Base-by-base conservation (phyloP, 202 grass and related monocot species). In the Musa balbisiana region DNA sequence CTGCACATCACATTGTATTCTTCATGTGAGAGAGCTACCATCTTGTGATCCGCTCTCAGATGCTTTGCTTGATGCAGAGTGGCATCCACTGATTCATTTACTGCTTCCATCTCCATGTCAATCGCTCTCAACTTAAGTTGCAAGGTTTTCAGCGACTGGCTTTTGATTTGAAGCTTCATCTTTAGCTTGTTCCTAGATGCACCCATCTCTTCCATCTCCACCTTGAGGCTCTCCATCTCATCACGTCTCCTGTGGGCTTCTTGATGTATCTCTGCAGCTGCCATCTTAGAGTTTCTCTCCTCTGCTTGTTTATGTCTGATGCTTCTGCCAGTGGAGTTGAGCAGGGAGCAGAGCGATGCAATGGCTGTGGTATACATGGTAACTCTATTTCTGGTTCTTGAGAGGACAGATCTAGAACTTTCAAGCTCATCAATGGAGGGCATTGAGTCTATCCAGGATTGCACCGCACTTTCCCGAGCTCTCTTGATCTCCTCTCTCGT, bases 391-490 rank as follows among this genome's bases (percentile, higher is more conserved):
- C 76, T 83, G 64, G 83, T 78, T 20, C 69, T 76, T 51, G 83
- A 75, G 10, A 85, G 70, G 14, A 82, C 64, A 49, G 52, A 63
- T 8, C 78, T 74, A 60, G 87, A 83, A 27, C 60, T 49, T 49
- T 81, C 80, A 2, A 87, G 83, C 83, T 85, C 85, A 33, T 87
- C 83, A 11, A 27, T 65, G 33, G 68, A 68, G 49, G 70, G 80
- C 69, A 83, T 81, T 69, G 74, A 67, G 17, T 53, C 70, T 14
- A 76, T 52, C 79, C 79, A 82, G 54, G 79, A 75, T 27, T 79
- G 77, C 56, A 75, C 64, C 1, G 80, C 77, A 13, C 17, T 77
- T 53, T 78, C 77, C 56, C 80, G 77, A 9, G 74, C 77, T 77
- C 69, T 83, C 58, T 62, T 70, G 55, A 83, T 78, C 80, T 87